These are phyloP conservation scores for Bacidia gigantensis DNA, from an alignment of 495 filamentous ascomycete genomes.

Conservation along the genomic window DNA sequence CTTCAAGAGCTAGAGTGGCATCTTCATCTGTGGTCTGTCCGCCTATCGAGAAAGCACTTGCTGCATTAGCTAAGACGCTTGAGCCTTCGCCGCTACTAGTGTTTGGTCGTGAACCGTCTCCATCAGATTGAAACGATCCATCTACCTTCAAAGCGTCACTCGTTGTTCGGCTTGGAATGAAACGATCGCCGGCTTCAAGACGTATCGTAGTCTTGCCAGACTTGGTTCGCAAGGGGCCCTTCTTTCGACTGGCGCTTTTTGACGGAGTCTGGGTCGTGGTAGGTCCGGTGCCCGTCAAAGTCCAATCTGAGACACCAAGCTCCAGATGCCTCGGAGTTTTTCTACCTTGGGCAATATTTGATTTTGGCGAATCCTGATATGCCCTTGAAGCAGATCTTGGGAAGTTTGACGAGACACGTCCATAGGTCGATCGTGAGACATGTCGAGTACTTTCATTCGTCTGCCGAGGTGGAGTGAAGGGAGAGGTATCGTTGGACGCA, in stretches of 20 bases:
- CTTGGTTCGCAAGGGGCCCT: constrained; percentile 45
- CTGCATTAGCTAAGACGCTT: constrained; percentile 53
- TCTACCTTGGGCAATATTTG: constrained; percentile 68
- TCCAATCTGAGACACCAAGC: constrained; percentile 84
- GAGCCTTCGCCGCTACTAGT: constrained; percentile 56
- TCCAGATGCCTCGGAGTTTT: constrained; percentile 72
- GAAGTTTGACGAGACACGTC: constrained; percentile 61
- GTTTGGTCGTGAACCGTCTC: constrained; percentile 50
- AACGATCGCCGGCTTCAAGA: constrained; percentile 78
- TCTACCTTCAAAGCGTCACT: constrained; percentile 76
- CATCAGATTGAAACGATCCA: constrained; percentile 64
- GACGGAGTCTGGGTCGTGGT: constrained; percentile 54
- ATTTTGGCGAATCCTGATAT: constrained; percentile 69
- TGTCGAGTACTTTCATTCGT: constrained; percentile 35
- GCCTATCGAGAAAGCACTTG: constrained; percentile 50
- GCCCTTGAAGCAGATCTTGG: constrained; percentile 48
- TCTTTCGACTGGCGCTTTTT: constrained; percentile 51
- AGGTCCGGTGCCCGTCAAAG: constrained; percentile 67
- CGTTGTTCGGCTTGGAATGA: constrained; percentile 84
- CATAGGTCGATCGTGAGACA: constrained; percentile 55
- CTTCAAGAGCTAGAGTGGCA: constrained; percentile 62
- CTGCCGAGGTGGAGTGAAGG: constrained; percentile 66
- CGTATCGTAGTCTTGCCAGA: constrained; percentile 66
- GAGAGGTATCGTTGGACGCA: constrained; percentile 42
- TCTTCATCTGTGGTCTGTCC: constrained; percentile 57